These are phyloP conservation scores for Malus hybrid DNA, from an alignment of 331 rosid genomes.

Conservation along the genomic window DNA sequence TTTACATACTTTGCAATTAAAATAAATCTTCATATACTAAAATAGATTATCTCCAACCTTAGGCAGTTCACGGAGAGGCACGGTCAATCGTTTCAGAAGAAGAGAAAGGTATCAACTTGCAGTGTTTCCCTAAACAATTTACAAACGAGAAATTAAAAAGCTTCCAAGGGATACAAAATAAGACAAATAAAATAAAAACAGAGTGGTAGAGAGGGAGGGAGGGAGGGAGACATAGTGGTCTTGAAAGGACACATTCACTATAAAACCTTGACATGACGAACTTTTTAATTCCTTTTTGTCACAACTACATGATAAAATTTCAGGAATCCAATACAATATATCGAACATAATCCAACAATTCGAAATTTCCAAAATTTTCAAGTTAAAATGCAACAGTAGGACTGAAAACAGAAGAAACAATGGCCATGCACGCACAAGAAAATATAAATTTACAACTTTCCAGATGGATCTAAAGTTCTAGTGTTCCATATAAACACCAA, in stretches of 20 bases:
- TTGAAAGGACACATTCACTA: not conserved
- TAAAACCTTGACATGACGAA: not conserved
- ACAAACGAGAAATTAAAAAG: constrained; percentile 5
- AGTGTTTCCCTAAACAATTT: constrained; percentile 57
- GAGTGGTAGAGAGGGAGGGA: not conserved
- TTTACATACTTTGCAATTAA: not conserved
- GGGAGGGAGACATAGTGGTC: not conserved
- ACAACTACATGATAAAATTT: not conserved
- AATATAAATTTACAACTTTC: not conserved
- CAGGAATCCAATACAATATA: not conserved
- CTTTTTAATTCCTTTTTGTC: not conserved
- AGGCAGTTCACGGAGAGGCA: constrained; percentile 55
- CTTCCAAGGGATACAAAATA: not conserved
- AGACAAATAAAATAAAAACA: not conserved
- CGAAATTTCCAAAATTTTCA: not conserved
- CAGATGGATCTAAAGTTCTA: not conserved
- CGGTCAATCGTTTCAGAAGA: constrained; percentile 52
- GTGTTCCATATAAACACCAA: not conserved
- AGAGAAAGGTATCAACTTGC: constrained; percentile 64
- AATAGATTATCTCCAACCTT: constrained; percentile 48
- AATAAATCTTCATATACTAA: not conserved
- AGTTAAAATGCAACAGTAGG: not conserved
- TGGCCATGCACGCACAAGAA: not conserved
- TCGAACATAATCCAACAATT: not conserved
- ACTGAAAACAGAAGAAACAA: not conserved